A percentile compares a stretch with the other conserved stretches of the same genome.
phyloP scores from a whole-genome alignment of 202 grass and related monocot species.

The Bolboschoenoplectus hybrid region DNA sequence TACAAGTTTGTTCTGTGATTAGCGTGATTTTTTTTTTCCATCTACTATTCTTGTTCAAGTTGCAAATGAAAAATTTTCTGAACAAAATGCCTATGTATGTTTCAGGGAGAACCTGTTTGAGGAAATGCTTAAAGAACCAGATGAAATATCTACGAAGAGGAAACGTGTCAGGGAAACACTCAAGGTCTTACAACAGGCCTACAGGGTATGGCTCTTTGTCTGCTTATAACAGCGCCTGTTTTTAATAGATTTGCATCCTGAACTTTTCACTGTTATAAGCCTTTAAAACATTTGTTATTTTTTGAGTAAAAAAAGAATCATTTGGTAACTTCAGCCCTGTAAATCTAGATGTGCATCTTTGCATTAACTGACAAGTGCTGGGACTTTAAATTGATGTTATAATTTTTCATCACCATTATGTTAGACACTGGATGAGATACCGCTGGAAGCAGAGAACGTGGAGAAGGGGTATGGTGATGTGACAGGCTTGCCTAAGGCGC shows the following conservation, averaged over 20 bases:
- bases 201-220: constrained; percentile 54
- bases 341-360: not conserved
- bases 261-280: not conserved
- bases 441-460: constrained; percentile 75
- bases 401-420: constrained; percentile 31
- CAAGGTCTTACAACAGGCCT: constrained; percentile 89
- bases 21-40: not conserved
- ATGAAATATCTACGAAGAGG: constrained; percentile 83
- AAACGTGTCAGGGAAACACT: constrained; percentile 77
- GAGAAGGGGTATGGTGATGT: constrained; percentile 88
- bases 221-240: not conserved
- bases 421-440: constrained; percentile 95
- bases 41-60: not conserved
- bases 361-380: not conserved
- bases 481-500: constrained; percentile 60
- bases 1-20: constrained; percentile 1
- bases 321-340: not conserved
- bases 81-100: constrained; percentile 29
- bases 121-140: constrained; percentile 93
- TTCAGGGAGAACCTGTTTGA: constrained; percentile 75
- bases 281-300: not conserved
- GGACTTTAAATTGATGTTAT: not conserved
- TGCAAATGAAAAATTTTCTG: not conserved
- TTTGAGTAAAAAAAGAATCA: not conserved
- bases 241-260: constrained; percentile 8